Percentiles rank a stretch among this genome's conserved stretches.
Conservation (phyloP, 164 flowering plant genomes). For the Vitis cinerea region DNA sequence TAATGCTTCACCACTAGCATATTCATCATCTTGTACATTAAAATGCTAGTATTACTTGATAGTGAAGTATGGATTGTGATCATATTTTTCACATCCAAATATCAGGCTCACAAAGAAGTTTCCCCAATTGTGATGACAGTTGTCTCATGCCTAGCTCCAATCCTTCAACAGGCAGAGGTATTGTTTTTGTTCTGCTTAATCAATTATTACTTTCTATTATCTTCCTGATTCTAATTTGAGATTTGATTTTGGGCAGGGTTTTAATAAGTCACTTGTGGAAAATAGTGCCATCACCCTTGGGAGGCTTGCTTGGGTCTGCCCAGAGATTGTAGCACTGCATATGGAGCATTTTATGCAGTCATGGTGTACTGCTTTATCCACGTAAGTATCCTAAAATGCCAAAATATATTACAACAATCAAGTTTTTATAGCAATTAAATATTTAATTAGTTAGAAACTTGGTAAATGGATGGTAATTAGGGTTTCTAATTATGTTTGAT, state of each 20-base stretch:
- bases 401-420: too few species aligned
- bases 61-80: too few species aligned
- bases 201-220: background rate
- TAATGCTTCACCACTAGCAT: too few species aligned
- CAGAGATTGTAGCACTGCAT: constrained; percentile 89
- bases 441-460: too few species aligned
- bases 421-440: too few species aligned
- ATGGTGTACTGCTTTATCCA: constrained; percentile 88
- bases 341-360: constrained; percentile 98
- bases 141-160: constrained; percentile 71
- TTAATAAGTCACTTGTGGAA: constrained; percentile 88
- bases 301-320: constrained; percentile 94
- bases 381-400: constrained; percentile 39
- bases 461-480: too few species aligned
- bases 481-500: too few species aligned
- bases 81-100: too few species aligned
- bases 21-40: too few species aligned
- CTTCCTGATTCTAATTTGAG: constrained; percentile 8
- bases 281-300: constrained; percentile 98
- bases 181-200: background rate
- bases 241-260: constrained; percentile 41
- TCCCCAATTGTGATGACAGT: constrained; percentile 82
- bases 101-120: constrained; percentile 81
- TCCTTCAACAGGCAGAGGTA: constrained; percentile 90
- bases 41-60: too few species aligned